Evolutionary conservation across 306 rosid species (phyloP), one percentile per base, ranked within the genome.

Genomic region (Cucurbita maxima): DNA sequence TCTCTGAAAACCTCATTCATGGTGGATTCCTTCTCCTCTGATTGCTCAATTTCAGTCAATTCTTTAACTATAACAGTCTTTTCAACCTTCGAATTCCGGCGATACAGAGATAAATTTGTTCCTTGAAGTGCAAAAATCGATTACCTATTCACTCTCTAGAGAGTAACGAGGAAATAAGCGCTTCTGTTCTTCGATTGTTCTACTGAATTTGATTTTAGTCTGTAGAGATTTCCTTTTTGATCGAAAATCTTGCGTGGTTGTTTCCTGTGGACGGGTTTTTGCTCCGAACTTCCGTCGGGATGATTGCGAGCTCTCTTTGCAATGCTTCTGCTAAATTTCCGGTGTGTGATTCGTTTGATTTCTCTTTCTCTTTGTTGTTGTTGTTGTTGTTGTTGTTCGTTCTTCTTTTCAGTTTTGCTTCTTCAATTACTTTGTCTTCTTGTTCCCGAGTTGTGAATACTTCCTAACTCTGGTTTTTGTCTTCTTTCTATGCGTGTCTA

Each of bases 231-330:
- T 6, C 54, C 1, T 66, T 41, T 40, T 40, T 40, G 16, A 63
- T 40, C 8, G 52, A 43, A 63, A 43, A 10, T 64, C 50, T 43
- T 64, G 10, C 53, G 8, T 19, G 2, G 73, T 68, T 47, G 71
- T 64, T 19, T 6, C 40, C 51, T 0, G 71, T 14, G 41, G 40
- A 20, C 56, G 73, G 73, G 22, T 68, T 68, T 47, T 68, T 15
- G 41, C n/a, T 18, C 3, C 5, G 19, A 5, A 66, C 53, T 66
- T 43, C 5, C 10, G 20, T 68, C 73, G 73, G 73, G n/a, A 68
- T 68, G 73, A 68, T 68, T 47, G 73, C 73, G 20, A 45, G 73
- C 73, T 68, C 73, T 68, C 73, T 68, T 47, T 68, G 73, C 22
- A 68, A 68, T 68, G 73, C 73, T 44, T 45, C 73, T 56, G 73